Evolutionary conservation across 106 monocot species (phyloP).

Genomic region (Allium fistulosum): DNA sequence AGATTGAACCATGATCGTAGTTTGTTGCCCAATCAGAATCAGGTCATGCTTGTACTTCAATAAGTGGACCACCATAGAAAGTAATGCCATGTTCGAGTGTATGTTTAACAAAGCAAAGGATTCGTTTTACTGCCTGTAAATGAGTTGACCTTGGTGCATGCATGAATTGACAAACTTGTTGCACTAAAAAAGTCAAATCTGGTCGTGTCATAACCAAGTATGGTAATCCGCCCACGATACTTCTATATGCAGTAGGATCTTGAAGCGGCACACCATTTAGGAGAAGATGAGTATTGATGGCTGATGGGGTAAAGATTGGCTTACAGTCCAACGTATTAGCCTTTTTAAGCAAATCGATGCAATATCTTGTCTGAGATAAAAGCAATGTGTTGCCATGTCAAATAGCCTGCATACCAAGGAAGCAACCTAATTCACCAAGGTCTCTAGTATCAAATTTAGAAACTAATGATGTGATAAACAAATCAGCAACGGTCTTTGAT

Average conservation of each 20-base stretch:
- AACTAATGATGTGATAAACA: background rate
- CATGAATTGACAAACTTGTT: background rate
- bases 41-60: background rate
- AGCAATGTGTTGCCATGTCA: background rate
- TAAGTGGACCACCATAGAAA: background rate
- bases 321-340: background rate
- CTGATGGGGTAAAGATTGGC: background rate
- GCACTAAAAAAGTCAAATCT: background rate
- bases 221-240: background rate
- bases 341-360: background rate
- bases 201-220: background rate
- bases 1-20: background rate
- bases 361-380: background rate
- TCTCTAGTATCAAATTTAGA: background rate
- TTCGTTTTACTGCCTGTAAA: background rate
- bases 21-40: background rate
- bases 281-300: background rate
- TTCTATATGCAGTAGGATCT: background rate
- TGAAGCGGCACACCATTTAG: background rate
- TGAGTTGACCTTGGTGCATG: background rate
- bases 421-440: background rate
- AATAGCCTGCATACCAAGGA: background rate
- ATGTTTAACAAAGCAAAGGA: background rate
- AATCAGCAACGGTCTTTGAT: background rate
- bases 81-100: background rate